Conservation (phyloP, 148 eudicot genomes). For the Limonium bicolor region DNA sequence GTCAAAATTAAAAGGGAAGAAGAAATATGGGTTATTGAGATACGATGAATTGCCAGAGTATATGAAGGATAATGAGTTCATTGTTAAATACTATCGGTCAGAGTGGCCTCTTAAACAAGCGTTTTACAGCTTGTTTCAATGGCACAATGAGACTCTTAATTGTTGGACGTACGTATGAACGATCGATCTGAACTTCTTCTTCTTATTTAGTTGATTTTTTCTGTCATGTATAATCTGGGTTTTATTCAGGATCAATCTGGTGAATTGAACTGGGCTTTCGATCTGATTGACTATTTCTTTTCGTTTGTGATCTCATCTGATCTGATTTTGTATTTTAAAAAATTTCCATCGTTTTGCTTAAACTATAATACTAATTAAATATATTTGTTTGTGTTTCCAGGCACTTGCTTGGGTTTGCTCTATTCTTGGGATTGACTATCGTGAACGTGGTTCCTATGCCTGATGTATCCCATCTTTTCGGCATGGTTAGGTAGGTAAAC, state of each 20-base stretch:
- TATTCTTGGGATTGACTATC: slow-evolving; percentile 62
- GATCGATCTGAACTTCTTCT: neutral
- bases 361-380: too few species aligned
- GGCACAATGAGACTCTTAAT: slow-evolving; percentile 96
- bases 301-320: too few species aligned
- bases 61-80: slow-evolving; percentile 93
- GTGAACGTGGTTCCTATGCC: slow-evolving; percentile 44
- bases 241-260: neutral
- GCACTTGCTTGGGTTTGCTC: slow-evolving; percentile 70
- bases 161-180: slow-evolving; percentile 63
- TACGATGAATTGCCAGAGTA: slow-evolving; percentile 70
- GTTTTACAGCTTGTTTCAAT: slow-evolving; percentile 64
- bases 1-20: too few species aligned
- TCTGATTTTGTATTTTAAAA: neutral
- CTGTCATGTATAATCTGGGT: neutral
- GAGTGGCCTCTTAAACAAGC: slow-evolving; percentile 78
- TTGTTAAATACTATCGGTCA: slow-evolving; percentile 57
- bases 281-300: too few species aligned
- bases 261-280: neutral
- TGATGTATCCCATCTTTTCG: slow-evolving; percentile 50
- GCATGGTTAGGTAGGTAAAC: slow-evolving; percentile 43
- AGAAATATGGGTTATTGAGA: slow-evolving; percentile 14
- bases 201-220: slow-evolving; percentile 10
- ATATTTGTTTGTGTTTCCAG: slow-evolving; percentile 17
- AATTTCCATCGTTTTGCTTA: too few species aligned